These are phyloP conservation scores for Marasmius sp. DNA, from an alignment of 1,284 basidiomycete genomes.

Conservation along the genomic window DNA sequence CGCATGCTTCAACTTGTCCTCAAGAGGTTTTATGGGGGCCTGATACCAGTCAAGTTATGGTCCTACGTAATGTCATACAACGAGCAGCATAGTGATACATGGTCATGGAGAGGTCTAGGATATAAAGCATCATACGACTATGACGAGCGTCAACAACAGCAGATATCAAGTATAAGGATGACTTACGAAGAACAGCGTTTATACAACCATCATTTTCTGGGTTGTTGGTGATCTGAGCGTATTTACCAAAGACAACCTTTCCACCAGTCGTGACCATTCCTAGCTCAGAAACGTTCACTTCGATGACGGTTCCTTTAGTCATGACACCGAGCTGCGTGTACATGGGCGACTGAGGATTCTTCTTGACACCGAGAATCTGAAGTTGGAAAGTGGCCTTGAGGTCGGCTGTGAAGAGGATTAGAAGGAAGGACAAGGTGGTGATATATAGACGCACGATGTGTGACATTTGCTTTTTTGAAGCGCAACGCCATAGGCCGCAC, in stretches of 20 bases:
- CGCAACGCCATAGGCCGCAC: slow-evolving; percentile 96
- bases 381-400: slow-evolving; percentile 99
- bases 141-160: neutral
- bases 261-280: slow-evolving; percentile 99
- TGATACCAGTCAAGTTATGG: too few species aligned
- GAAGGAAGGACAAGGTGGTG: neutral
- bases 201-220: slow-evolving; percentile 97
- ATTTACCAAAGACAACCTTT: slow-evolving; percentile 90
- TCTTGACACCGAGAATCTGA: slow-evolving; percentile 98
- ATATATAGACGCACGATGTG: slow-evolving; percentile 79
- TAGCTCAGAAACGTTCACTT: slow-evolving; percentile 96
- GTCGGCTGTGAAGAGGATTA: slow-evolving; percentile 61
- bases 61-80: too few species aligned
- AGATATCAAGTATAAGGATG: neutral
- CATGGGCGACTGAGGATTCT: slow-evolving; percentile 99
- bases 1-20: too few species aligned
- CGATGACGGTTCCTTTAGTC: slow-evolving; percentile 98
- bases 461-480: slow-evolving; percentile 98
- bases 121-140: slow-evolving; percentile 35
- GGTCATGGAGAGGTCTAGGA: neutral
- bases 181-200: slow-evolving; percentile 86
- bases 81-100: neutral
- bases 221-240: slow-evolving; percentile 96
- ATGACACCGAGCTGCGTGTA: slow-evolving; percentile 95
- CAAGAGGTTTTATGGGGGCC: too few species aligned